Conservation (phyloP, 129 eudicot species). For the Ambrosia artemisiifolia region DNA sequence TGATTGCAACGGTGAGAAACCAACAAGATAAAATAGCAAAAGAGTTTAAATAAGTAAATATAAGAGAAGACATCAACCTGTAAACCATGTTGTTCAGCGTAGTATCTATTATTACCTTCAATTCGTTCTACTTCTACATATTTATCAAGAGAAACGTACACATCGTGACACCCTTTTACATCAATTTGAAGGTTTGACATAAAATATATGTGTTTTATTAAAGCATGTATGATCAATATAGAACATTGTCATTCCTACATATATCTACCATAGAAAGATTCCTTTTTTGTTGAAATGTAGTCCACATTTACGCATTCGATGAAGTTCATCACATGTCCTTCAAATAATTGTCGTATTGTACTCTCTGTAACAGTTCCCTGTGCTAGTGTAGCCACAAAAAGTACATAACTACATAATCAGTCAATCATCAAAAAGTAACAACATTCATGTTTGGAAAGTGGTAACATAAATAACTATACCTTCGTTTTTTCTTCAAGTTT, state of each 20-base stretch:
- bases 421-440: too few species aligned
- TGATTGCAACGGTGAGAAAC: too few species aligned
- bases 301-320: background rate
- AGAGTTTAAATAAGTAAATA: background rate
- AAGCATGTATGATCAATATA: background rate
- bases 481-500: too few species aligned
- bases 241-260: background rate
- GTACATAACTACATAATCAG: background rate
- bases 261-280: background rate
- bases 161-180: background rate
- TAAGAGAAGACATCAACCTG: slow-evolving; percentile 43
- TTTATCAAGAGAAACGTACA: background rate
- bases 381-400: background rate
- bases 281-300: background rate
- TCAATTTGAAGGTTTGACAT: background rate
- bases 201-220: background rate
- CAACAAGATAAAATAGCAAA: background rate
- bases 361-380: background rate
- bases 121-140: slow-evolving; percentile 69
- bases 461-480: too few species aligned
- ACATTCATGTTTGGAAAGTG: too few species aligned
- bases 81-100: slow-evolving; percentile 64
- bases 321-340: background rate
- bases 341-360: background rate
- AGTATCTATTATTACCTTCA: slow-evolving; percentile 68